Evolutionary conservation across 805 yeast genomes (phyloP), one percentile per base, ranked within the genome.

Genomic region (Candida coquimbonensis): DNA sequence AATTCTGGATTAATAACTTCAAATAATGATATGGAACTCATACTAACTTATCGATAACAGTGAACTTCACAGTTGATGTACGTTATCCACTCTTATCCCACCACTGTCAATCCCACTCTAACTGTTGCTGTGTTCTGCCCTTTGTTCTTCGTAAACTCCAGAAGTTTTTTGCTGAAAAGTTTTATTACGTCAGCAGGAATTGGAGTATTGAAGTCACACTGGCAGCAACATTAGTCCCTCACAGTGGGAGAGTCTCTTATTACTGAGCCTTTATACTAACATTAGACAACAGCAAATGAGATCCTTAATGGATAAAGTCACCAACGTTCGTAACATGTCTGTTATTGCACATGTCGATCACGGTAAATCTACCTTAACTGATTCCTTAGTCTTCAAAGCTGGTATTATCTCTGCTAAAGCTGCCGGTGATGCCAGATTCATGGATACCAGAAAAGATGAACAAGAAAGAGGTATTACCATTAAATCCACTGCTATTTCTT

Each of bases 301-400:
- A 80, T 89, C 76, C 70, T 83, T 91, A 77, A 91, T 91, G 99
- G 98, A 93, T 95, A 85, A 84, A 78, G 96, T 90, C 81, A 85
- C 97, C 76, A 91, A 91, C 73, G 97, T 93, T 70, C 96, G 99
- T 82, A 93, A 93, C 95, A 93, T 91, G 95, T 91, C 98, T 76
- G 99, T 91, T 75, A 93, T 93, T 84, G 99, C 99, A 69, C 99
- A 91, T 81, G 98, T 91, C 86, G 99, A 91, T 83, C 99, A 93
- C 82, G 99, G 99, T 80, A 91, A 91, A 77, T 90, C 97, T 62
- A 91, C 99, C 65, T 83, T 91, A 75, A 91, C 99, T 75, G 99
- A 91, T 77, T 93, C 99, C 58, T 85, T 91, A 71, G 98, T 91
- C 66, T 98, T 91, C 80, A 85, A 84, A 68, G 99, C 99, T 62